Evolutionary conservation across 2,329 filamentous ascomycete genomes (phyloP), one percentile per base, ranked within the genome.

Genomic region (Thielaviopsis punctulata): DNA sequence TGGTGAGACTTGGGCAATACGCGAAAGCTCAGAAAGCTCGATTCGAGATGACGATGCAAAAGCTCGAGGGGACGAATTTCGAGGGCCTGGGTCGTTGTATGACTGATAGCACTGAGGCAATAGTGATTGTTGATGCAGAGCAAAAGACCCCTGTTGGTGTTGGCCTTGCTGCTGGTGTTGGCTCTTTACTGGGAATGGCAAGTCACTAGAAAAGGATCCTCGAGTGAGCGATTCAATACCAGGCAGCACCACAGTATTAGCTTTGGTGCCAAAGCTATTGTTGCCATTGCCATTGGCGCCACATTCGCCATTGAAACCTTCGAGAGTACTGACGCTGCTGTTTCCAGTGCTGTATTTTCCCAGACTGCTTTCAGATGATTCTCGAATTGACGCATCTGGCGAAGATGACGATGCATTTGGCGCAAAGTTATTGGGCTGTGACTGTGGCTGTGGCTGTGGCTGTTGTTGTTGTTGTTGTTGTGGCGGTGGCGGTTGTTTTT

Each of bases 11-110:
- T 48, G 46, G 27, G 45, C 24, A 36, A 36, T 36, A 9, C 13
- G 30, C 30, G 30, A 36, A 6, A 52, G 27, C 21, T 52, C 45
- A 12, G 27, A 36, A 15, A 55, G 39, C 15, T n/a, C 33, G 46
- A 52, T 52, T 8, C 46, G 53, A 13, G 46, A n/a, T 8, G 52
- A 19, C 15, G 45, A 48, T 12, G 36, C 48, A 41, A 50, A 48
- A 12, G 45, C 46, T 4, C 46, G 49, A 9, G 49, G 50, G 13
- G 22, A 46, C 19, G 33, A 30, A 19, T 45, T 49, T 6, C 41
- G 41, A 13, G 41, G 45, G 21, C 47, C 45, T 25, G 27, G n/a
- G 22, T 43, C 46, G 25, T 24, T 45, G 25, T 30, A 24, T 18
- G 45, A 45, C 33, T 30, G 51, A 43, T 44, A 33, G 15, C 49